A percentile compares a stretch with the other conserved stretches of the same genome.
Evolutionary conservation across 257 asterid species (phyloP).

Genomic region (Ligustrum vulgare): DNA sequence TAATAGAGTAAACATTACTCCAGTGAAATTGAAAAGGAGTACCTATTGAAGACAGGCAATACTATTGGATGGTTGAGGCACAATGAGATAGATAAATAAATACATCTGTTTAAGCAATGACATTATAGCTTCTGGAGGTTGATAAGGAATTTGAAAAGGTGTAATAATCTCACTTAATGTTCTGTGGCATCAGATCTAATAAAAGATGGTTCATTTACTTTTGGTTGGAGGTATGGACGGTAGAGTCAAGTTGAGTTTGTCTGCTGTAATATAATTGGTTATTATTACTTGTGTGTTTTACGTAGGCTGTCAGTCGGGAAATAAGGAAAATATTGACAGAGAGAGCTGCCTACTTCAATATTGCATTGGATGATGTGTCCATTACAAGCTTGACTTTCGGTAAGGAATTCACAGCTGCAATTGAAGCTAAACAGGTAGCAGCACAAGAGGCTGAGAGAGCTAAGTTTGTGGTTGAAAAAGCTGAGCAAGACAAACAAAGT

Average conservation of each 20-base stretch:
- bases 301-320: slow-evolving; percentile 83
- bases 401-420: slow-evolving; percentile 86
- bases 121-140: background rate
- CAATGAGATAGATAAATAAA: background rate
- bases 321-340: slow-evolving; percentile 74
- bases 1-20: background rate
- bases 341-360: slow-evolving; percentile 82
- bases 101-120: too few relatives aligned
- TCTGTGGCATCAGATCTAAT: background rate
- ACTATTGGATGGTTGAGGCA: background rate
- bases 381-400: slow-evolving; percentile 84
- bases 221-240: background rate
- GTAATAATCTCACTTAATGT: background rate
- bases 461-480: slow-evolving; percentile 87
- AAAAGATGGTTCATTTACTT: background rate
- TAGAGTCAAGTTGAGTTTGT: background rate
- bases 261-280: background rate
- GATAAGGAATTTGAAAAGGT: background rate
- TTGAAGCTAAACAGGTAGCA: slow-evolving; percentile 96
- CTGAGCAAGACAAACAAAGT: slow-evolving; percentile 89
- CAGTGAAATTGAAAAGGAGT: background rate
- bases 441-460: slow-evolving; percentile 99
- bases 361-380: slow-evolving; percentile 94
- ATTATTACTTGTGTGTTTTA: background rate
- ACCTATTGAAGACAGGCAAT: background rate